Evolutionary conservation across 345 rosid genomes (phyloP), one percentile per base, ranked within the genome.

Genomic region (Theobroma cacao): DNA sequence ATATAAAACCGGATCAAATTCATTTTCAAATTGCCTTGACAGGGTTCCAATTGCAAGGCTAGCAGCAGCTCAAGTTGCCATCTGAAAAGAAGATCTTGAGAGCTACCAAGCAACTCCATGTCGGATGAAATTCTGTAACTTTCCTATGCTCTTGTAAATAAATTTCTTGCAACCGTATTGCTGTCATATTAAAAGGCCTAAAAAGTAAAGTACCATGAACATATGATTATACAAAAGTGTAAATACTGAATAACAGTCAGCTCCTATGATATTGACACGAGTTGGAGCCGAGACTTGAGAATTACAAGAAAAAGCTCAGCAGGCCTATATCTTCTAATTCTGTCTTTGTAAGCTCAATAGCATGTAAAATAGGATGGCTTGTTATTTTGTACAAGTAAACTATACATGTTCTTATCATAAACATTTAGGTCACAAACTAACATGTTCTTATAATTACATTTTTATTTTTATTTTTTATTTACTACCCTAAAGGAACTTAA

Each of bases 11-110:
- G 20, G 33, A 68, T 26, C n/a, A 28, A 17, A 47, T 47, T 47
- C 36, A 24, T 70, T 47, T 17, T 7, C 2, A 9, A 62, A 62
- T 33, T 62, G 41, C 12, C 67, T 62, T 62, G 34, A 18, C 59
- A 70, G 74, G 74, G 74, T 70, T 48, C 74, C 74, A 43, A 72
- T 72, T 50, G 75, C 75, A 20, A 72, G 75, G 75, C 75, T 72
- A 31, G 75, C 75, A 31, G 75, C 75, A 33, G 75, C 75, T 52
- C 75, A 72, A 72, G 75, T 72, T 52, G 62, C 75, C 45, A 52
- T 52, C 41, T 72, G 61, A 71, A 30, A 43, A 26, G n/a, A 31
- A 30, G 28, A 12, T 52, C 17, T 31, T 28, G 38, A 69, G 11
- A 47, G 31, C 73, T n/a, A 24, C 22, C 62, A 45, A 68, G 36